These are phyloP conservation scores for Trametes gibbosa DNA, from an alignment of 768 basidiomycete species.

Conservation along the genomic window DNA sequence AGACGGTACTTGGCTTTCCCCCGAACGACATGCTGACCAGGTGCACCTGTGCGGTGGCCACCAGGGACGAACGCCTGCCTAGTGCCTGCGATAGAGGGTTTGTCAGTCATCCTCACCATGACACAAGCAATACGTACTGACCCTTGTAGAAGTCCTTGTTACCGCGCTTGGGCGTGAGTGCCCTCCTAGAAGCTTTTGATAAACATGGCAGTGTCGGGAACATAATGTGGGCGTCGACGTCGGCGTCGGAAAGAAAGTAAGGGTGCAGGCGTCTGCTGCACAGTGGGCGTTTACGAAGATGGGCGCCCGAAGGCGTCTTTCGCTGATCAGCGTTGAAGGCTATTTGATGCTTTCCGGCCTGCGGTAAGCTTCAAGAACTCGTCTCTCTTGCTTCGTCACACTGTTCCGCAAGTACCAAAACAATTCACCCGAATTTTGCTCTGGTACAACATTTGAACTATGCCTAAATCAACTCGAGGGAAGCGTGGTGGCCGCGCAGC, in stretches of 20 bases:
- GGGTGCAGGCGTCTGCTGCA: no score
- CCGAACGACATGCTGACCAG: constrained; percentile 76
- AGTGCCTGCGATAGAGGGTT: constrained; percentile 51
- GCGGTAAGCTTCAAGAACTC: no score
- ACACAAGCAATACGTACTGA: constrained; percentile 27
- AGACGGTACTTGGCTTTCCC: constrained; percentile 82
- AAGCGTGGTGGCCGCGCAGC: constrained; percentile 12
- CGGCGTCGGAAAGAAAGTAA: neutral
- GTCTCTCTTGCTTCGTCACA: no score
- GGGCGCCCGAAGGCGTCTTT: no score
- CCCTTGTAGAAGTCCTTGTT: constrained; percentile 99
- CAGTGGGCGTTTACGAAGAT: neutral
- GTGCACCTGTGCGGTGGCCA: constrained; percentile 83
- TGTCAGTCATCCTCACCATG: neutral
- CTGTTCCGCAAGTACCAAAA: no score
- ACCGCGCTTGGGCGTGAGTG: constrained; percentile 81
- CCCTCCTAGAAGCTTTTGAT: constrained; percentile 81
- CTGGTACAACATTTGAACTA: neutral
- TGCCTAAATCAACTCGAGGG: constrained; percentile 7
- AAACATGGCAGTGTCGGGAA: constrained; percentile 57
- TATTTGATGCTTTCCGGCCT: no score
- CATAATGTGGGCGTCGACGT: constrained; percentile 40
- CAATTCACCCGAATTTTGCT: neutral
- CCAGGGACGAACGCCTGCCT: constrained; percentile 82
- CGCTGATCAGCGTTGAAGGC: no score